These are phyloP conservation scores for Cryptococcus depauperatus DNA, from an alignment of 1,284 basidiomycete genomes.

Conservation along the genomic window DNA sequence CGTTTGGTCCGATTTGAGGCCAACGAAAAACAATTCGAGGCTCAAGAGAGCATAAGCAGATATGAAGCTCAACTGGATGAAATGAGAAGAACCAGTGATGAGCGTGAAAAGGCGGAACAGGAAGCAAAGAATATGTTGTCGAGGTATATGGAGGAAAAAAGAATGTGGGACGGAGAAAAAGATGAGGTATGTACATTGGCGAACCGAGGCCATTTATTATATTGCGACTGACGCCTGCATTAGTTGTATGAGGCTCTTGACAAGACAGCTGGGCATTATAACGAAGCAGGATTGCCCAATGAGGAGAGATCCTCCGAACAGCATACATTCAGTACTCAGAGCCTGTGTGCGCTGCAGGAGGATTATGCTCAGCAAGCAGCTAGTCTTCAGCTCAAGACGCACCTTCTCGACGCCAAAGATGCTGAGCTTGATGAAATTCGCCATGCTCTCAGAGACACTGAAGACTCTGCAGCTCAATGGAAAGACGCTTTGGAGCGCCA, in stretches of 20 bases:
- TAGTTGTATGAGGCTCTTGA: background rate
- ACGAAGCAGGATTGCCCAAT: constrained; percentile 3
- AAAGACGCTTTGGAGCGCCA: constrained; percentile 7
- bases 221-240: background rate
- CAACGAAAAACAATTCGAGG: constrained; percentile 16
- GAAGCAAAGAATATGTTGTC: constrained; percentile 11
- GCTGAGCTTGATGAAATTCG: constrained; percentile 14
- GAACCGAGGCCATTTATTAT: too few relatives aligned
- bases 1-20: constrained; percentile 15
- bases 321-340: background rate
- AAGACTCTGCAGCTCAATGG: constrained; percentile 10
- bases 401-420: constrained; percentile 9
- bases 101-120: constrained; percentile 11
- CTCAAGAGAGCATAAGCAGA: constrained; percentile 10
- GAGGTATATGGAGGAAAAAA: constrained; percentile 13
- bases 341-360: background rate
- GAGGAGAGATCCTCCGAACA: constrained; percentile 1
- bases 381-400: constrained; percentile 1
- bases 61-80: constrained; percentile 15
- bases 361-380: constrained; percentile 9
- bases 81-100: constrained; percentile 7
- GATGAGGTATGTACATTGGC: constrained; percentile 12
- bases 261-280: constrained; percentile 6
- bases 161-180: constrained; percentile 13
- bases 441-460: constrained; percentile 8